Evolutionary conservation across 1,284 basidiomycete genomes (phyloP).

Genomic region (Trichosporon sp.): DNA sequence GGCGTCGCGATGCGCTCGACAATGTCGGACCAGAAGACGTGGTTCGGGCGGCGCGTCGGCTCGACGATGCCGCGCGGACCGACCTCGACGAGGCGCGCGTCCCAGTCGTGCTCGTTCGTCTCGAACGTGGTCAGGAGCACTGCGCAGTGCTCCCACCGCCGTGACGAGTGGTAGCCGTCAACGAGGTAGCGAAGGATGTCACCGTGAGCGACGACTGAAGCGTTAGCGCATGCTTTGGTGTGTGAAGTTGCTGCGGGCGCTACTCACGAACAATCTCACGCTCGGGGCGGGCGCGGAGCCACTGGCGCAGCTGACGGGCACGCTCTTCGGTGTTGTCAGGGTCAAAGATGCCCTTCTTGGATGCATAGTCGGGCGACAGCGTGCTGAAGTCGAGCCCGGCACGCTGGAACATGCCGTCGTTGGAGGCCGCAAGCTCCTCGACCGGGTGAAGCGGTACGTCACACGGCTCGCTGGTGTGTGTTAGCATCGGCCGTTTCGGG

Average conservation of each 20-base stretch:
- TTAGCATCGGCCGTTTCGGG: constrained; percentile 21
- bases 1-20: constrained; percentile 16
- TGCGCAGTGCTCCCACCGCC: constrained; percentile 30
- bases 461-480: constrained; percentile 43
- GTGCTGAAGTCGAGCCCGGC: constrained; percentile 50
- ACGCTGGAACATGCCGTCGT: constrained; percentile 48
- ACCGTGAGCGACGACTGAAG: constrained; percentile 54
- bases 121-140: constrained; percentile 14
- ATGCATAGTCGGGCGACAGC: constrained; percentile 47
- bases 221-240: neutral
- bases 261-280: constrained; percentile 48
- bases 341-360: constrained; percentile 52
- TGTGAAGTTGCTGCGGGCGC: neutral
- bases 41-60: neutral
- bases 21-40: constrained; percentile 1
- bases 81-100: constrained; percentile 8
- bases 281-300: constrained; percentile 52
- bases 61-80: constrained; percentile 10
- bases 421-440: constrained; percentile 40
- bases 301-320: constrained; percentile 45
- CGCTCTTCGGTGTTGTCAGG: constrained; percentile 44
- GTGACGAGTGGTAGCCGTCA: constrained; percentile 42
- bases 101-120: constrained; percentile 11
- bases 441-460: constrained; percentile 51
- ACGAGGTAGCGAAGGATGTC: constrained; percentile 54